phyloP scores from a whole-genome alignment of 164 flowering plant species.

The Tetracentron sinense region DNA sequence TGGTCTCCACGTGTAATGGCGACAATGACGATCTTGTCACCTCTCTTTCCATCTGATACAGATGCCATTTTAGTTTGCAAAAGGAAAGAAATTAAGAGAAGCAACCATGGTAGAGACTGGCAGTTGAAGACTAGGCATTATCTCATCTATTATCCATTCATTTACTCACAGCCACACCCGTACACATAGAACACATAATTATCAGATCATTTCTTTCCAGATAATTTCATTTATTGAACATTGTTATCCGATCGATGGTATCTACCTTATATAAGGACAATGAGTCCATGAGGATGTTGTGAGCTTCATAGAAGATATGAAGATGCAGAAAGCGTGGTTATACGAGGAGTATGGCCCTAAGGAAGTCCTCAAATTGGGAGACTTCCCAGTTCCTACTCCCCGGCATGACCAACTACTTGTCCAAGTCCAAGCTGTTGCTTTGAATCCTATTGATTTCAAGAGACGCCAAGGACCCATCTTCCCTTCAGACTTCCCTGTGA shows the following conservation, averaged over 20 bases:
- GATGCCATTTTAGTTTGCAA: too few species aligned
- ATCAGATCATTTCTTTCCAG: too few species aligned
- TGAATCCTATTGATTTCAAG: slow-evolving; percentile 48
- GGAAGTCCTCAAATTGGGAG: slow-evolving; percentile 37
- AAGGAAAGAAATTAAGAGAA: too few species aligned
- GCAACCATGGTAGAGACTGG: neutral
- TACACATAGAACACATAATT: neutral
- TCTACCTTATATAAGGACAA: neutral
- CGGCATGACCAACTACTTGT: slow-evolving; percentile 32
- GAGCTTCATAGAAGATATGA: neutral
- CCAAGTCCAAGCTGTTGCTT: slow-evolving; percentile 37
- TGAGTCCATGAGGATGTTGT: neutral
- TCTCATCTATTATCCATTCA: neutral
- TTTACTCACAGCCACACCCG: neutral
- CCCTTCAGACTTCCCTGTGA: slow-evolving; percentile 35
- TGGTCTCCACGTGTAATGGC: too few species aligned
- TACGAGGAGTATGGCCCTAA: slow-evolving; percentile 40
- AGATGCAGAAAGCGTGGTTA: slow-evolving; percentile 40
- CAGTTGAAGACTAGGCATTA: neutral
- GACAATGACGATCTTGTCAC: too few species aligned
- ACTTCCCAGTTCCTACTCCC: slow-evolving; percentile 30
- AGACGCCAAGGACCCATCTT: slow-evolving; percentile 30
- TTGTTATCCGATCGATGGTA: too few species aligned
- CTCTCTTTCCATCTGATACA: too few species aligned
- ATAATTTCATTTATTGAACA: too few species aligned